phyloP scores from a whole-genome alignment of 345 rosid species.

The Turnera subulata region DNA sequence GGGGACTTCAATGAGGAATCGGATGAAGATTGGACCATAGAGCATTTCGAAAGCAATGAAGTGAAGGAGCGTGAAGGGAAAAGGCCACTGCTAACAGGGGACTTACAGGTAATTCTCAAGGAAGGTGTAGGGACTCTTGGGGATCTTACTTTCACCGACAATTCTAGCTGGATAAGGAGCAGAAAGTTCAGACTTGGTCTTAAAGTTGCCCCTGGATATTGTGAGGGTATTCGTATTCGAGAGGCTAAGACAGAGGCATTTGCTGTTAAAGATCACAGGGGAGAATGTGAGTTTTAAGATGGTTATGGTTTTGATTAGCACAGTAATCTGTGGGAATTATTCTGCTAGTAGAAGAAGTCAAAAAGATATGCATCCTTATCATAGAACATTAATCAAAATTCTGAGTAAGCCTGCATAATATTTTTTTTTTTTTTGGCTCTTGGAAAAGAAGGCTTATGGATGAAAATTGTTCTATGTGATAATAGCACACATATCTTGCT shows the following conservation, averaged over 20 bases:
- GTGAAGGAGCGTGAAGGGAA: constrained; percentile 91
- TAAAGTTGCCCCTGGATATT: constrained; percentile 48
- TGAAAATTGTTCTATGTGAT: too few relatives aligned
- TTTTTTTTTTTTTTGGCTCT: too few relatives aligned
- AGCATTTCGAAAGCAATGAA: constrained; percentile 65
- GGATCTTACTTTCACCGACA: constrained; percentile 80
- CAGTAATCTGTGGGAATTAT: too few relatives aligned
- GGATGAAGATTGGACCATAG: constrained; percentile 62
- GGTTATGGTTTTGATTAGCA: constrained; percentile 9
- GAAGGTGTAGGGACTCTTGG: constrained; percentile 90
- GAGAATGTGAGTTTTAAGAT: constrained; percentile 62
- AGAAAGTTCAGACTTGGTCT: constrained; percentile 92
- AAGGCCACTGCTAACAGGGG: constrained; percentile 83
- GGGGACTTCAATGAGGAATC: constrained; percentile 78
- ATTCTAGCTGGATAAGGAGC: constrained; percentile 98
- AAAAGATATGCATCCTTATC: too few relatives aligned
- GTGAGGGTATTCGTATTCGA: constrained; percentile 55
- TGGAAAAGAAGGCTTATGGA: too few relatives aligned
- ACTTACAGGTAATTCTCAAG: constrained; percentile 60
- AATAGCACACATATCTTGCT: too few relatives aligned
- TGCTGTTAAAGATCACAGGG: constrained; percentile 95
- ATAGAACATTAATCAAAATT: too few relatives aligned
- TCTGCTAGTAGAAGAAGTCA: too few relatives aligned
- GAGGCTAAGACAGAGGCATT: constrained; percentile 90
- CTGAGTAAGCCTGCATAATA: too few relatives aligned